These are phyloP conservation scores for Hemisphaericaspora nanyangensis DNA, from an alignment of 805 yeast genomes.

Conservation along the genomic window DNA sequence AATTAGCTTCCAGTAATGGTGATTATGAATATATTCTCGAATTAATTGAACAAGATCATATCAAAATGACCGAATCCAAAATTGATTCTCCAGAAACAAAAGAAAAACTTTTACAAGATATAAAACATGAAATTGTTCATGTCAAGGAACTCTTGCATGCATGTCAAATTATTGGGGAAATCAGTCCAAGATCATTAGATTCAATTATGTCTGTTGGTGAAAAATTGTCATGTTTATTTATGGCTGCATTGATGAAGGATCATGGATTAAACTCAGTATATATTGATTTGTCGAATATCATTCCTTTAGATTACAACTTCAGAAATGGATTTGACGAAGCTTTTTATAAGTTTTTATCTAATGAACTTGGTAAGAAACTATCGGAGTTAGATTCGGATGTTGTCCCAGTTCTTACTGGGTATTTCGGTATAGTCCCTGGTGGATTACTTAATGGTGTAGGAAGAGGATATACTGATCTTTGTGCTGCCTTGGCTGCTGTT, in stretches of 20 bases:
- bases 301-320: conserved; percentile 58
- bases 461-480: conserved; percentile 94
- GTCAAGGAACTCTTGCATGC: conserved; percentile 76
- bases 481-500: conserved; percentile 95
- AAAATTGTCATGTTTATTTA: conserved; percentile 83
- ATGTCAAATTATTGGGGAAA: conserved; percentile 87
- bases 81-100: conserved; percentile 47
- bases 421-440: conserved; percentile 94
- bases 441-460: conserved; percentile 92
- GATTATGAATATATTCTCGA: conserved; percentile 58
- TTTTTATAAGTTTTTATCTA: conserved; percentile 57
- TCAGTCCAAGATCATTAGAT: conserved; percentile 83
- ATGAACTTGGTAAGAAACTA: conserved; percentile 49
- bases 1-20: conserved; percentile 58
- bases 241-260: conserved; percentile 82
- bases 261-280: conserved; percentile 74
- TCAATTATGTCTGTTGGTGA: conserved; percentile 92
- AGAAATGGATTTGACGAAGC: conserved; percentile 60
- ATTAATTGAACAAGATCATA: conserved; percentile 75
- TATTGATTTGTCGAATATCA: conserved; percentile 71
- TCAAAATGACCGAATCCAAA: conserved; percentile 59
- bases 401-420: conserved; percentile 93
- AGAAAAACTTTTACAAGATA: conserved; percentile 51
- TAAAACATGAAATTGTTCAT: conserved; percentile 61
- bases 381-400: conserved; percentile 35